A percentile compares a stretch with the other conserved stretches of the same genome.
Evolutionary conservation across 164 flowering plant species (phyloP).

Genomic region (Sextonia rubra): DNA sequence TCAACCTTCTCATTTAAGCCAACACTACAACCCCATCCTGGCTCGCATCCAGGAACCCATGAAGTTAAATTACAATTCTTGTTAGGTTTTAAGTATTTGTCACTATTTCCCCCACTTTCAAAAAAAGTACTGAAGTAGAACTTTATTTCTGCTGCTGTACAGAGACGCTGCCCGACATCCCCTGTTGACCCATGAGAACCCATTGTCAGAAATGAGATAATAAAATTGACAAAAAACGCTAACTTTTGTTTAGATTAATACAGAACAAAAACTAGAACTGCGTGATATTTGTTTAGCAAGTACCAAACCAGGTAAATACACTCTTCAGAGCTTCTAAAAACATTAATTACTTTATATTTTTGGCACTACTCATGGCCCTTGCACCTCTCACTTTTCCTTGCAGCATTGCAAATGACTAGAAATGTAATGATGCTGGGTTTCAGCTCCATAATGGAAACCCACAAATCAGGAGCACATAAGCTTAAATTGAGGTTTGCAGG

Average conservation of each 20-base stretch:
- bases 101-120: slow-evolving; percentile 27
- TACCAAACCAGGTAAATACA: neutral
- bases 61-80: slow-evolving; percentile 74
- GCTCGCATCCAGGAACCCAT: slow-evolving; percentile 88
- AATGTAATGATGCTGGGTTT: too few species aligned
- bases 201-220: neutral
- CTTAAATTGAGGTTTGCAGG: too few species aligned
- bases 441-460: too few species aligned
- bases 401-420: too few species aligned
- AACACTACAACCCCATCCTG: slow-evolving; percentile 88
- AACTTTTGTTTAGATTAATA: neutral
- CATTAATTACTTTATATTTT: neutral
- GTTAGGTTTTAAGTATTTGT: slow-evolving; percentile 59
- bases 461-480: too few species aligned
- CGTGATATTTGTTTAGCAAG: neutral
- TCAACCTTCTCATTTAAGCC: slow-evolving; percentile 38
- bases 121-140: slow-evolving; percentile 51
- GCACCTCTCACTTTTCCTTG: too few species aligned
- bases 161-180: slow-evolving; percentile 51
- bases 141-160: slow-evolving; percentile 84
- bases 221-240: neutral
- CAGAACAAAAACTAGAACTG: neutral
- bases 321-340: neutral
- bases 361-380: too few species aligned
- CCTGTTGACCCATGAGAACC: slow-evolving; percentile 28